Conservation (phyloP, 2,329 filamentous ascomycete genomes). For the Nothopassalora personata region DNA sequence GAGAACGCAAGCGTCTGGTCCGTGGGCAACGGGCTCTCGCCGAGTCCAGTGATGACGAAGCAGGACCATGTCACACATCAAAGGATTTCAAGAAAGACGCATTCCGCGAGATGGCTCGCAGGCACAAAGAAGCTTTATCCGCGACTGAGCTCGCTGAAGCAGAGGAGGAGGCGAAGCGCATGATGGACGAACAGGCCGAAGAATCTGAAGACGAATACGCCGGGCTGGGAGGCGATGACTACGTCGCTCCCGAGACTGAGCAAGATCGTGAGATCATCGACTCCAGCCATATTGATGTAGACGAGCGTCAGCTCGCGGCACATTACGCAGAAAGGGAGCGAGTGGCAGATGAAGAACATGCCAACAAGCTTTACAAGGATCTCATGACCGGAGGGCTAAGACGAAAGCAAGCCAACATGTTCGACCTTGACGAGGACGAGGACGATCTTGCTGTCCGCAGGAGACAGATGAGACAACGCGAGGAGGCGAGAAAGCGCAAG, state of each 20-base stretch:
- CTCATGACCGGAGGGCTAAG: conserved; percentile 84
- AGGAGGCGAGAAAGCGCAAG: conserved; percentile 88
- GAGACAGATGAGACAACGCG: conserved; percentile 73
- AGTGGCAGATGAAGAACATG: conserved; percentile 74
- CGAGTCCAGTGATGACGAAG: conserved; percentile 39
- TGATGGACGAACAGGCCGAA: conserved; percentile 89
- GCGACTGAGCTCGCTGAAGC: conserved; percentile 44
- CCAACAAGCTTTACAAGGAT: conserved; percentile 88
- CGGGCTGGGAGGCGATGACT: conserved; percentile 85
- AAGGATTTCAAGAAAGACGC: conserved; percentile 43
- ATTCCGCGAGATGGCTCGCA: conserved; percentile 65
- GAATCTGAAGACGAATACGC: conserved; percentile 99
- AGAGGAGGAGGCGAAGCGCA: conserved; percentile 75
- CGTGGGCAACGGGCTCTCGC: conserved; percentile 39
- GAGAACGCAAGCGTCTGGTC: conserved; percentile 54
- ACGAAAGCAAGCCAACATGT: conserved; percentile 64
- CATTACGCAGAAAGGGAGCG: conserved; percentile 81
- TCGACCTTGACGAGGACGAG: conserved; percentile 75
- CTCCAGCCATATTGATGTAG: conserved; percentile 65
- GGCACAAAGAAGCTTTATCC: conserved; percentile 47
- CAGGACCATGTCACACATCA: conserved; percentile 30
- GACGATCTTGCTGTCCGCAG: conserved; percentile 72
- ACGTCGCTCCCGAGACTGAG: conserved; percentile 67
- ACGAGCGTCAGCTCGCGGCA: conserved; percentile 76
- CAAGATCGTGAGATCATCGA: conserved; percentile 87